Base-by-base conservation (phyloP, 768 basidiomycete genomes). In the Macrolepiota albuminosa region DNA sequence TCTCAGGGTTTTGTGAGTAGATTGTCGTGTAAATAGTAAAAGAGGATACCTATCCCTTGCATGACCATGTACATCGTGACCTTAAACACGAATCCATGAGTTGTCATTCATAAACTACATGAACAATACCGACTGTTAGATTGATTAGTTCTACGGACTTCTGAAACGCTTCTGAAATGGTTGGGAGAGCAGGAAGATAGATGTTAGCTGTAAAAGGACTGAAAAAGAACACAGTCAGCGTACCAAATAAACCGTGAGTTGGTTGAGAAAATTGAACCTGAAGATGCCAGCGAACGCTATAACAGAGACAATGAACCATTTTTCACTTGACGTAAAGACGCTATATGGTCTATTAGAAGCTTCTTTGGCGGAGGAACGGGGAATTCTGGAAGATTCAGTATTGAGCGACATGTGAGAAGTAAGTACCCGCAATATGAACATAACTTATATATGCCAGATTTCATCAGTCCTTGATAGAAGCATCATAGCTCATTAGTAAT, bases 151-250 rank as follows among this genome's bases (percentile, higher is more conserved):
- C 88, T 9, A 79, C 79, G 0, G 86, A 83, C 58, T 84, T 83
- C 65, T 85, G 68, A 67, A 95, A 91, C 4, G 75, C 86, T 21
- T 61, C 61, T 0, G 86, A 78, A 26, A 94, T 72, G 0, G 81
- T 77, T 1, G 91, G 92, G 43, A 95, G 87, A 13, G 86, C 89
- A 6, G 91, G 90, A 50, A 91, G 83, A 68, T 91, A 93, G 58
- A 92, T 87, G 58, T 85, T 91, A 3, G 88, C 80, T 1, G 89
- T 88, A 11, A 37, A 36, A 59, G 13, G 54, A 46, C 63, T 54
- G 9, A 36, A 33, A 31, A 13, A 31, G 26, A 54, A 18, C 6
- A 2, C 40, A 7, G 48, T 57, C 26, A 49, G 29, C 58, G 31
- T 8, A 24, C 45, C 31, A 42, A 6, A 13, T 29, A 24, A 33